A percentile compares a stretch with the other conserved stretches of the same genome.
These are phyloP conservation scores for Alnus glutinosa DNA, from an alignment of 306 rosid species.

Conservation along the genomic window DNA sequence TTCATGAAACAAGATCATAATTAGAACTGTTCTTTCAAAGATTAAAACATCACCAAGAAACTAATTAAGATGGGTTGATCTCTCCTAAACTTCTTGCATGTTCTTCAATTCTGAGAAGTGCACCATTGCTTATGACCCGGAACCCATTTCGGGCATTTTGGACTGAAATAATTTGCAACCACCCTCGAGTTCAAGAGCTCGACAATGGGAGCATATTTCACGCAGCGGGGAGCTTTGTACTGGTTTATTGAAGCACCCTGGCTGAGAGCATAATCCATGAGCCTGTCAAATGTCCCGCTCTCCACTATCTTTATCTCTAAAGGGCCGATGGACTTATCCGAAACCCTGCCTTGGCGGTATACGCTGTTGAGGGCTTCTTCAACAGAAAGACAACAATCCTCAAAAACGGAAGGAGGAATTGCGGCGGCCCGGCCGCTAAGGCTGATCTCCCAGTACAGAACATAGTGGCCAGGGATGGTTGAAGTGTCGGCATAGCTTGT, in stretches of 20 bases:
- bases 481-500: conserved; percentile 52
- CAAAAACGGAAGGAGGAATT: conserved; percentile 44
- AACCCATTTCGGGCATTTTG: conserved; percentile 51
- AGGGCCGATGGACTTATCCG: conserved; percentile 58
- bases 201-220: conserved; percentile 41
- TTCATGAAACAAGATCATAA: not conserved
- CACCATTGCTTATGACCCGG: conserved; percentile 47
- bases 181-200: conserved; percentile 44
- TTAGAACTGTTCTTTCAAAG: not conserved
- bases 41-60: not conserved
- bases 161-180: conserved; percentile 44
- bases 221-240: conserved; percentile 63
- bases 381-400: conserved; percentile 47
- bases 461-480: conserved; percentile 58
- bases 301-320: conserved; percentile 57
- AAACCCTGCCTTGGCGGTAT: conserved; percentile 56
- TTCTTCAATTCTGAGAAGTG: not conserved
- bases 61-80: not conserved
- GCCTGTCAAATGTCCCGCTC: conserved; percentile 55
- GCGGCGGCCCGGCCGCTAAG: not conserved
- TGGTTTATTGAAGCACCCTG: conserved; percentile 67
- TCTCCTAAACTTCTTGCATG: not conserved
- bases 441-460: conserved; percentile 63
- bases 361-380: conserved; percentile 53
- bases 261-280: conserved; percentile 57